Percentiles rank a stretch among this genome's conserved stretches.
Evolutionary conservation across 106 monocot species (phyloP).

Genomic region (Dendrobium nobile): DNA sequence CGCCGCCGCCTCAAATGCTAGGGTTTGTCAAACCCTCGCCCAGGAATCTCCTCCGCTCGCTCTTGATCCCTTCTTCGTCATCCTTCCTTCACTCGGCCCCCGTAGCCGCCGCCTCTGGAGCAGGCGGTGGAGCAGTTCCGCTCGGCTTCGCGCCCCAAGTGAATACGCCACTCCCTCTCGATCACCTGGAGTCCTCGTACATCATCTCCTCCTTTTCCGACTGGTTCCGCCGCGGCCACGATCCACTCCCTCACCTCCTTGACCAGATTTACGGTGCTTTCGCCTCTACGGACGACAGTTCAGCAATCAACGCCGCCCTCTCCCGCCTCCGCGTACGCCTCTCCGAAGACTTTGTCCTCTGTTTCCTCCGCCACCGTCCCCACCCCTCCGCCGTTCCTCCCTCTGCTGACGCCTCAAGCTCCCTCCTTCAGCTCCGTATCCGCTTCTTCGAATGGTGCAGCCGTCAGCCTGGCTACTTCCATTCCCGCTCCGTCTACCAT

Average conservation of each 20-base stretch:
- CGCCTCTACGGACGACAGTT: constrained; percentile 25
- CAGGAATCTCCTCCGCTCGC: background rate
- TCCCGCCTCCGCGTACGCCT: constrained; percentile 31
- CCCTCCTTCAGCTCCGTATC: constrained; percentile 57
- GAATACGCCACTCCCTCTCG: background rate
- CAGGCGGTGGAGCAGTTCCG: background rate
- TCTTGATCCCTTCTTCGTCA: background rate
- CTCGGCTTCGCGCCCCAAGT: constrained; percentile 6
- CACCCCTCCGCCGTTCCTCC: constrained; percentile 8
- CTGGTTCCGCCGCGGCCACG: constrained; percentile 25
- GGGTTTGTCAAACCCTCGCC: constrained; percentile 8
- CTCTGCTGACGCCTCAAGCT: constrained; percentile 4
- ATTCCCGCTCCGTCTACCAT: constrained; percentile 61
- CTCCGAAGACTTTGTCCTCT: constrained; percentile 34
- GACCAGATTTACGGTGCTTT: constrained; percentile 48
- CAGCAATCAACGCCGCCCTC: constrained; percentile 30
- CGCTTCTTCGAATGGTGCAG: constrained; percentile 90
- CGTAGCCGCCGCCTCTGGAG: constrained; percentile 4
- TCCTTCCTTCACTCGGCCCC: constrained; percentile 8
- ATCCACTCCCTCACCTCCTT: constrained; percentile 8
- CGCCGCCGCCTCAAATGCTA: constrained; percentile 7
- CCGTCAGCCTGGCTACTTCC: constrained; percentile 45
- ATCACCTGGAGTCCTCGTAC: background rate
- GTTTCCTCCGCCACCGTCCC: constrained; percentile 34
- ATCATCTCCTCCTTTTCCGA: constrained; percentile 21